These are phyloP conservation scores for Gillenia trifoliata DNA, from an alignment of 306 rosid species.

Conservation along the genomic window DNA sequence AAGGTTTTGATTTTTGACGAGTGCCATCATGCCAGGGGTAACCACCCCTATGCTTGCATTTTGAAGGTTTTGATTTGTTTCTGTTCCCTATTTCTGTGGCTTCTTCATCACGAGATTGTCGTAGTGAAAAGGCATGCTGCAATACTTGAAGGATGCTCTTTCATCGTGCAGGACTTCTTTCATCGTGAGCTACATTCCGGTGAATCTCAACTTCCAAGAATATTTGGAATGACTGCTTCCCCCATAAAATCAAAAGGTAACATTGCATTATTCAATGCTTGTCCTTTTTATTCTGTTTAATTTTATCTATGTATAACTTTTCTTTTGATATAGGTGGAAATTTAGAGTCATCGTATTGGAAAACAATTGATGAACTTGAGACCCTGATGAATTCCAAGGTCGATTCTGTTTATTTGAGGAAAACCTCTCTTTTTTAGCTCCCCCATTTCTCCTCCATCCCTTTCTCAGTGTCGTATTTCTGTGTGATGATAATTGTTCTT, in stretches of 20 bases:
- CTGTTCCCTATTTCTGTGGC: neutral
- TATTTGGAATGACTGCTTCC: constrained; percentile 93
- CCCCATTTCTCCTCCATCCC: neutral
- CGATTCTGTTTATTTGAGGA: constrained; percentile 15
- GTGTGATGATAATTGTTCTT: neutral
- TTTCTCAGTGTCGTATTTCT: neutral
- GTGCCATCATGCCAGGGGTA: constrained; percentile 83
- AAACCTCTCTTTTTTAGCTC: neutral
- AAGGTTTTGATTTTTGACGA: constrained; percentile 80
- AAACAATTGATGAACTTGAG: constrained; percentile 50
- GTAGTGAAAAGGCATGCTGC: constrained; percentile 3
- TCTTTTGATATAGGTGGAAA: constrained; percentile 45
- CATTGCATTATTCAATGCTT: neutral
- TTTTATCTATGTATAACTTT: neutral
- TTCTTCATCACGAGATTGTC: constrained; percentile 3
- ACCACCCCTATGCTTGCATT: constrained; percentile 61
- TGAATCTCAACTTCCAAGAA: constrained; percentile 51
- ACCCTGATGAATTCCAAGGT: constrained; percentile 80
- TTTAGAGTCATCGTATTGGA: constrained; percentile 33
- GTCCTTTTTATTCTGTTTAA: neutral
- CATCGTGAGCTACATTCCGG: constrained; percentile 41
- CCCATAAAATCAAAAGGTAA: constrained; percentile 84
- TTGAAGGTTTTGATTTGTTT: constrained; percentile 57
- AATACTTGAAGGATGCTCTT: constrained; percentile 11
- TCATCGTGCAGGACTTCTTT: constrained; percentile 68